phyloP scores from a whole-genome alignment of 768 basidiomycete species.

The Suillus paluster region DNA sequence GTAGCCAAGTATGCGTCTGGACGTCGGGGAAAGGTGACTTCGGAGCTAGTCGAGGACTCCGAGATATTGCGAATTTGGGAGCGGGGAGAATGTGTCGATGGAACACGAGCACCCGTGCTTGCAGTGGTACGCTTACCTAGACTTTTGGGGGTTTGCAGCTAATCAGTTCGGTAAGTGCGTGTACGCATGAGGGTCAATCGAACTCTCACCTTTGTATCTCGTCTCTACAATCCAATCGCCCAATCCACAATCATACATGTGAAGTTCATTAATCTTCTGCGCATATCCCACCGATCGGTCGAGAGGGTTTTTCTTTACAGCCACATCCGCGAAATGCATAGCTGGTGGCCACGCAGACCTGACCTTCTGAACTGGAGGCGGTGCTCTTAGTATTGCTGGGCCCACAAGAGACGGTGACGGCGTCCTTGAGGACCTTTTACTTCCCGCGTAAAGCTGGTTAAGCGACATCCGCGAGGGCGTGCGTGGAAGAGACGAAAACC shows the following conservation, averaged over 20 bases:
- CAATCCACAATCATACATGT: slow-evolving; percentile 75
- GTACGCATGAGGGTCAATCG: background rate
- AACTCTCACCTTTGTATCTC: slow-evolving; percentile 53
- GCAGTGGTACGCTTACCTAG: slow-evolving; percentile 32
- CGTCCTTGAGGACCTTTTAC: slow-evolving; percentile 27
- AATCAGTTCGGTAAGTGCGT: slow-evolving; percentile 14
- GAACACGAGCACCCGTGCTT: slow-evolving; percentile 26
- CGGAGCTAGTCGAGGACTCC: slow-evolving; percentile 71
- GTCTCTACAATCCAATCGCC: slow-evolving; percentile 72
- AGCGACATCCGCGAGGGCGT: slow-evolving; percentile 64
- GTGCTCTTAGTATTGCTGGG: slow-evolving; percentile 31
- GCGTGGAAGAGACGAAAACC: slow-evolving; percentile 63
- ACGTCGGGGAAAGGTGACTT: slow-evolving; percentile 78
- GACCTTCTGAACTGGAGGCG: slow-evolving; percentile 32
- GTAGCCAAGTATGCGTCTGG: slow-evolving; percentile 81
- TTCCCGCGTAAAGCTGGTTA: slow-evolving; percentile 24
- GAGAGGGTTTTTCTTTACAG: slow-evolving; percentile 52
- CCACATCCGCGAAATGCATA: slow-evolving; percentile 72
- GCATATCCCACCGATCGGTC: slow-evolving; percentile 80
- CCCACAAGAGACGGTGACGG: slow-evolving; percentile 36
- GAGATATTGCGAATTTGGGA: slow-evolving; percentile 72
- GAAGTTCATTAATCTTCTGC: slow-evolving; percentile 82
- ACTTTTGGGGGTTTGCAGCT: slow-evolving; percentile 26
- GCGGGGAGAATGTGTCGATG: slow-evolving; percentile 47
- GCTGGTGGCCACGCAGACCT: slow-evolving; percentile 60